A percentile compares a stretch with the other conserved stretches of the same genome.
These are phyloP conservation scores for Tetraselmis chui DNA, from an alignment of 139 green algal species.

Conservation along the genomic window DNA sequence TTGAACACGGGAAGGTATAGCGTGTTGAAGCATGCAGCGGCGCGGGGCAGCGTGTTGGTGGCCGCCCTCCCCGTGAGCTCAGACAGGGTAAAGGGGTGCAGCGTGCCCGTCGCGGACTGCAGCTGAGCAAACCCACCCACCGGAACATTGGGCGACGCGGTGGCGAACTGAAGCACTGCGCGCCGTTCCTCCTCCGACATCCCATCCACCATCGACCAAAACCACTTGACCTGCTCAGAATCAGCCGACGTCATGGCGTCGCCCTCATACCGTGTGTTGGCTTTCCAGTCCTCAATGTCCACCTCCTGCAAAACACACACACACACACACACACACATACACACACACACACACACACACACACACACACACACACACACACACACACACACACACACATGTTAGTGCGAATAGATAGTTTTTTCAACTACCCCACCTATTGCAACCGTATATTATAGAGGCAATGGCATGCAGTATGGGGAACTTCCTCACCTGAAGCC, in stretches of 20 bases:
- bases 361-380: too few species aligned
- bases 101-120: slow-evolving; percentile 26
- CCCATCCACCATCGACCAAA: slow-evolving; percentile 15
- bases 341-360: too few species aligned
- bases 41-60: slow-evolving; percentile 24
- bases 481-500: background rate
- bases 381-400: too few species aligned
- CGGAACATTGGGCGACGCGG: slow-evolving; percentile 16
- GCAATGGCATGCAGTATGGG: too few species aligned
- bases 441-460: too few species aligned
- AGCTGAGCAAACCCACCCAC: slow-evolving; percentile 31
- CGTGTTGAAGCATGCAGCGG: slow-evolving; percentile 37
- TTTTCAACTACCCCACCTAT: too few species aligned
- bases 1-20: slow-evolving; percentile 29
- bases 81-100: slow-evolving; percentile 27
- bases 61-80: slow-evolving; percentile 12
- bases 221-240: slow-evolving; percentile 18
- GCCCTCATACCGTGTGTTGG: slow-evolving; percentile 1
- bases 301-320: background rate
- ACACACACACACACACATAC: too few species aligned
- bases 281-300: slow-evolving; percentile 16
- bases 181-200: background rate
- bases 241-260: background rate
- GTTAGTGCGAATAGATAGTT: too few species aligned
- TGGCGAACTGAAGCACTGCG: slow-evolving; percentile 28